Evolutionary conservation across 371 early-diverging fungal genomes (phyloP), one percentile per base, ranked within the genome.

Genomic region (Rhizopus microsporus): DNA sequence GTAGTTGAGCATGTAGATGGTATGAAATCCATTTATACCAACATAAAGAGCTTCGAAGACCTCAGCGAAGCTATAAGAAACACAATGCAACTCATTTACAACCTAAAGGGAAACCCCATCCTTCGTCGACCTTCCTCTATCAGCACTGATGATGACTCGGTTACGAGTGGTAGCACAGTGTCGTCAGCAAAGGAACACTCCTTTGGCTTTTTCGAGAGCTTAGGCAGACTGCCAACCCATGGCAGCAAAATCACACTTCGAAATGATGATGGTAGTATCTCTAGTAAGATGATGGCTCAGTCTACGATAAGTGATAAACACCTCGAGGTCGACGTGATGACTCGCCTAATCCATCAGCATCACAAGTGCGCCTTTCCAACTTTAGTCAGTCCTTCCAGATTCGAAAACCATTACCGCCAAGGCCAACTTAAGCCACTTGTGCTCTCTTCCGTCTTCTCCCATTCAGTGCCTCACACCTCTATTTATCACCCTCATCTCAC

Each of bases 301-400:
- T 42, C 42, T 7, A n/a, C 48, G 0, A 49, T 51, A 12, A 49
- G 57, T 33, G 60, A 57, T 9, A 56, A 48, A 0, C 34, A 59
- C 15, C 43, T 67, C 1, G 60, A 57, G 29, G 47, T 43, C 2
- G 65, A 71, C 10, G 60, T 71, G 1, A 65, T 57, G 50, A 54
- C 56, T 9, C 65, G 65, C 4, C 23, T 71, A 7, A 57, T 68
- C 4, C 61, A 61, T 16, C 62, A 65, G 17, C 65, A 74, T 23
- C 68, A 70, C 31, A 54, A 74, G 47, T 74, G 74, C 29, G 57
- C 65, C 0, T 74, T 74, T 30, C 74, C 74, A 1, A 58, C 57
- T 4, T 48, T 70, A 8, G 71, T 68, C 35, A 59, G 54, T 9
- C 72, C 72, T 5, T 49, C 65, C 8, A 50, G 65, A 4, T 68